phyloP scores from a whole-genome alignment of 208 protist species.

The Porcisia hertigi region DNA sequence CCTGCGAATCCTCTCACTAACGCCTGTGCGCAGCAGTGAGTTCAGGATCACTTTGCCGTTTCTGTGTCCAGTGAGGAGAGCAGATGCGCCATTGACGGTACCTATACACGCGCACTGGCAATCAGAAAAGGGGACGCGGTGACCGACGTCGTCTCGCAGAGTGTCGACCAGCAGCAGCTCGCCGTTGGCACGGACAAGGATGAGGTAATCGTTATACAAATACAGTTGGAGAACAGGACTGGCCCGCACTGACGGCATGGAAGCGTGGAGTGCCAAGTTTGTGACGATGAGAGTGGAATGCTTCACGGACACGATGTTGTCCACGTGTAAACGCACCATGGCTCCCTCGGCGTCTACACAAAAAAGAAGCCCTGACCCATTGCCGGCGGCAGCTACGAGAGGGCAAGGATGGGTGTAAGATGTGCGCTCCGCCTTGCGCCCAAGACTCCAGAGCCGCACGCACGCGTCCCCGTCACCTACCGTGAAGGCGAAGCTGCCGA shows the following conservation, averaged over 20 bases:
- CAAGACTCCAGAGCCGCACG: slow-evolving; percentile 71
- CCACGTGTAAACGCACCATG: slow-evolving; percentile 49
- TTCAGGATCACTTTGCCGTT: slow-evolving; percentile 32
- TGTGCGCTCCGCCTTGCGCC: slow-evolving; percentile 55
- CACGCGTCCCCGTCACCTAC: slow-evolving; percentile 41
- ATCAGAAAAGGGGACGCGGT: slow-evolving; percentile 28
- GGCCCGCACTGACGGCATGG: slow-evolving; percentile 18
- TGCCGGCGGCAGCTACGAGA: slow-evolving; percentile 37
- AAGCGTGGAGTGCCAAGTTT: slow-evolving; percentile 23
- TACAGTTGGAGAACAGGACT: slow-evolving; percentile 12
- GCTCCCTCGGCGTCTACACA: slow-evolving; percentile 50
- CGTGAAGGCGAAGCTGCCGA: slow-evolving; percentile 66
- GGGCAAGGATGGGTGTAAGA: slow-evolving; percentile 51
- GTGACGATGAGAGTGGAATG: slow-evolving; percentile 42
- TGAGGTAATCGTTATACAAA: slow-evolving; percentile 13
- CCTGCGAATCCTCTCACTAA: slow-evolving; percentile 4
- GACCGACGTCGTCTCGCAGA: slow-evolving; percentile 18
- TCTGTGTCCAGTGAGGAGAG: slow-evolving; percentile 34
- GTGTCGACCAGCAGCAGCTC: slow-evolving; percentile 34
- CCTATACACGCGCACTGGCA: slow-evolving; percentile 17
- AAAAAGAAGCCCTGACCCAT: slow-evolving; percentile 37
- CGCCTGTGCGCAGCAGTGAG: slow-evolving; percentile 10
- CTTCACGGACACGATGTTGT: slow-evolving; percentile 53
- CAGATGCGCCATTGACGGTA: slow-evolving; percentile 22
- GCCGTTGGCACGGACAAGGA: slow-evolving; percentile 21